Evolutionary conservation across 2,329 filamentous ascomycete species (phyloP).

Genomic region (Aureobasidium lini): DNA sequence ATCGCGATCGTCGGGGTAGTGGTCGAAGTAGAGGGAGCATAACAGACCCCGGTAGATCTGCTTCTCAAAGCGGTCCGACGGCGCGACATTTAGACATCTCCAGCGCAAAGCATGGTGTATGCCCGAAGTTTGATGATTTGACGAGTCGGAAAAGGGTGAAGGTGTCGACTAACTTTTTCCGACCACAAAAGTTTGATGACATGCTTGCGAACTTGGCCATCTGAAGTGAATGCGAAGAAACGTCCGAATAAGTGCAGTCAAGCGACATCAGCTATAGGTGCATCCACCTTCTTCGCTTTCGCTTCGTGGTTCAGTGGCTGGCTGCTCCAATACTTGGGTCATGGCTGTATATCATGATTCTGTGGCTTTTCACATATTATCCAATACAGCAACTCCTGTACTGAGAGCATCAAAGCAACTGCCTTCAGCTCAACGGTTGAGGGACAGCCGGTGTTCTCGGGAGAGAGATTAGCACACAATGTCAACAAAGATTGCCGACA

Average conservation of each 20-base stretch:
- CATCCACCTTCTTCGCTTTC: neutral
- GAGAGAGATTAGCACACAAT: neutral
- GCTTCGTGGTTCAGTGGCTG: neutral
- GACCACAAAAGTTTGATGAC: neutral
- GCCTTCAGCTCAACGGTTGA: neutral
- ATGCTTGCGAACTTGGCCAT: neutral
- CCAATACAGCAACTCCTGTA: neutral
- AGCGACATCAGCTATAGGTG: neutral
- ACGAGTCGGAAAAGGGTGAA: neutral
- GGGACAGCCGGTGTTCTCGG: neutral
- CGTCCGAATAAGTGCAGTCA: neutral
- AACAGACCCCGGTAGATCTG: neutral
- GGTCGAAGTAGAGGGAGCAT: neutral
- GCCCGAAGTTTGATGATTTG: neutral
- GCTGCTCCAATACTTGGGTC: neutral
- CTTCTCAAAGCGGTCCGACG: neutral
- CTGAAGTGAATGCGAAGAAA: neutral
- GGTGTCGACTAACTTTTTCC: neutral
- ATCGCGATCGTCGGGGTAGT: too few species aligned
- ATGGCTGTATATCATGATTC: conserved; percentile 4
- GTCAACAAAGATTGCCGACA: neutral
- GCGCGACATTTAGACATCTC: neutral
- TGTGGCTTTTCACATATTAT: neutral
- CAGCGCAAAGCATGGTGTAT: neutral
- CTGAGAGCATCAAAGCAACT: neutral